phyloP scores from a whole-genome alignment of 1,139 yeast genomes.

The Scheffersomyces stambukii region DNA sequence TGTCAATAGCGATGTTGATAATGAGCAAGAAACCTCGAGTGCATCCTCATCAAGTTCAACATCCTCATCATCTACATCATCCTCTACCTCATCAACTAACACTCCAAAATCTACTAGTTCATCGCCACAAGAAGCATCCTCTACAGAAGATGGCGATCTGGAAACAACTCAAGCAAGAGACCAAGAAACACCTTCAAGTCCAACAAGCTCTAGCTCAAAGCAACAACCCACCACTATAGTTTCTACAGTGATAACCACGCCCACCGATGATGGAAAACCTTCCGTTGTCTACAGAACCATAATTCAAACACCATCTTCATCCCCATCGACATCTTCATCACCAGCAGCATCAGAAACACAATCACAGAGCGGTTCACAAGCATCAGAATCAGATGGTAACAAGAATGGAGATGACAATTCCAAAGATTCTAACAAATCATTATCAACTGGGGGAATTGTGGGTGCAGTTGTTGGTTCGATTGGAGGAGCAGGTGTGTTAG shows the following conservation, averaged over 20 bases:
- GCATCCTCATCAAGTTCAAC: slow-evolving; percentile 6
- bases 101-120: slow-evolving; percentile 8
- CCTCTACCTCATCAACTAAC: slow-evolving; percentile 10
- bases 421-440: slow-evolving; percentile 18
- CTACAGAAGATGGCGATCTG: slow-evolving; percentile 2
- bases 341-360: slow-evolving; percentile 13
- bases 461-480: slow-evolving; percentile 68
- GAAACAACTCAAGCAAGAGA: slow-evolving; percentile 7
- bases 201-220: slow-evolving; percentile 6
- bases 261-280: slow-evolving; percentile 15
- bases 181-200: slow-evolving; percentile 4
- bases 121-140: slow-evolving; percentile 4
- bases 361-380: slow-evolving; percentile 13
- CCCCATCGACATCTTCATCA: slow-evolving; percentile 12
- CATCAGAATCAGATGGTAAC: slow-evolving; percentile 6
- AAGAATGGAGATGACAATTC: too few relatives aligned
- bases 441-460: slow-evolving; percentile 67
- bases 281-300: slow-evolving; percentile 21
- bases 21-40: slow-evolving; percentile 13
- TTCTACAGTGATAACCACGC: slow-evolving; percentile 20
- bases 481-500: slow-evolving; percentile 43
- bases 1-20: slow-evolving; percentile 24
- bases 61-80: slow-evolving; percentile 8
- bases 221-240: slow-evolving; percentile 12
- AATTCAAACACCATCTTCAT: slow-evolving; percentile 16